A percentile compares a stretch with the other conserved stretches of the same genome.
phyloP scores from a whole-genome alignment of 495 filamentous ascomycete species.

The Parathielavia appendiculata region DNA sequence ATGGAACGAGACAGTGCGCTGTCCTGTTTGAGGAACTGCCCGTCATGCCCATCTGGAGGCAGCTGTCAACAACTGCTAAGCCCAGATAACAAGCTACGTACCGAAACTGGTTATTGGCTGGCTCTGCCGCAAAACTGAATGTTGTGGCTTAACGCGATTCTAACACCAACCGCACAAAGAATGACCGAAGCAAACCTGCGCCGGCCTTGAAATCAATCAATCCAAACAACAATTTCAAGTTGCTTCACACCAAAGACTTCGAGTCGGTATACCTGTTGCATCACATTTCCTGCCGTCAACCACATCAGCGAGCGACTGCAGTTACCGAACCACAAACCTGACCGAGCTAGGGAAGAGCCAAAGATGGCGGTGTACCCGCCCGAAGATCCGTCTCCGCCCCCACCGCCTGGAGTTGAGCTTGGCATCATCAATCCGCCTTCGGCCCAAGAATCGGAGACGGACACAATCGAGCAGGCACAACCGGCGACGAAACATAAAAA shows the following conservation, averaged over 20 bases:
- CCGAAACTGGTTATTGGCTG: too few species aligned
- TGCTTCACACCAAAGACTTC: too few species aligned
- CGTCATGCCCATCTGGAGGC: background rate
- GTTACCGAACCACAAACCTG: background rate
- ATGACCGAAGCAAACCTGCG: too few species aligned
- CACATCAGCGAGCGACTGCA: background rate
- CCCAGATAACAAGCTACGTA: too few species aligned
- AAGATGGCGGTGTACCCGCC: constrained; percentile 17
- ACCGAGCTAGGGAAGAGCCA: background rate
- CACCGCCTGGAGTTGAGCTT: background rate
- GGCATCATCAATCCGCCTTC: background rate
- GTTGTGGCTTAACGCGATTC: too few species aligned
- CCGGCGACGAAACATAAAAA: background rate
- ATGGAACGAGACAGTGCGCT: background rate
- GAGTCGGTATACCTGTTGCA: too few species aligned
- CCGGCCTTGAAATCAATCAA: too few species aligned
- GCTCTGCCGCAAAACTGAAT: too few species aligned
- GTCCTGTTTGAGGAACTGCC: background rate
- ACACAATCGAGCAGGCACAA: background rate
- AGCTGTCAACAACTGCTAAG: background rate
- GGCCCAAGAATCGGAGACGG: background rate
- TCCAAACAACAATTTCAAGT: too few species aligned
- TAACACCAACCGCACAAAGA: too few species aligned
- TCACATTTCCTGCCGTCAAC: background rate
- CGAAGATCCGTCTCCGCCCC: background rate